Conservation (phyloP, 2,329 filamentous ascomycete genomes). For the Penicillium sp. region DNA sequence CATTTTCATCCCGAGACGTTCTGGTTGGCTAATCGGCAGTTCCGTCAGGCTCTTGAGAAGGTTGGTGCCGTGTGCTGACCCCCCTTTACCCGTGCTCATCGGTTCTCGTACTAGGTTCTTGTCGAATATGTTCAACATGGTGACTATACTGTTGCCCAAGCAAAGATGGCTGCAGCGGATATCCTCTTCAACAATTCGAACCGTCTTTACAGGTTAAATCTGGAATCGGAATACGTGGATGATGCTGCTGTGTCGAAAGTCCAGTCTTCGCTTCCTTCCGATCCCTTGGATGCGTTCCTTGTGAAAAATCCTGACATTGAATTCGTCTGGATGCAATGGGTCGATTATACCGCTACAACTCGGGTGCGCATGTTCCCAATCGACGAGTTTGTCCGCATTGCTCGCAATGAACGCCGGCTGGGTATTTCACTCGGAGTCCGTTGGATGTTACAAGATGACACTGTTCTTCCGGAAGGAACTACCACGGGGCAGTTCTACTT, state of each 20-base stretch:
- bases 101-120: constrained; percentile 50
- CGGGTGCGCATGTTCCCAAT: constrained; percentile 66
- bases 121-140: constrained; percentile 61
- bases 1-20: constrained; percentile 77
- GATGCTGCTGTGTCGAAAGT: background rate
- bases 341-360: constrained; percentile 69
- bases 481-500: constrained; percentile 64
- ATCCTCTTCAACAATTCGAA: constrained; percentile 76
- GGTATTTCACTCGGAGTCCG: constrained; percentile 62
- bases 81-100: background rate
- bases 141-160: constrained; percentile 59
- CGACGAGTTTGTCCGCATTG: constrained; percentile 49
- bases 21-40: constrained; percentile 66
- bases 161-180: constrained; percentile 59
- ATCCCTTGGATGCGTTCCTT: constrained; percentile 47
- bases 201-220: constrained; percentile 61
- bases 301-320: constrained; percentile 50
- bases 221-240: constrained; percentile 25
- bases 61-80: constrained; percentile 40
- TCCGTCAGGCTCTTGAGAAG: constrained; percentile 64
- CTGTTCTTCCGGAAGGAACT: constrained; percentile 48
- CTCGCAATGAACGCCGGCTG: constrained; percentile 49
- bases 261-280: constrained; percentile 12
- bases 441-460: constrained; percentile 65
- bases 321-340: constrained; percentile 70